Conservation (phyloP, 164 flowering plant species). For the Litsea cubeba region DNA sequence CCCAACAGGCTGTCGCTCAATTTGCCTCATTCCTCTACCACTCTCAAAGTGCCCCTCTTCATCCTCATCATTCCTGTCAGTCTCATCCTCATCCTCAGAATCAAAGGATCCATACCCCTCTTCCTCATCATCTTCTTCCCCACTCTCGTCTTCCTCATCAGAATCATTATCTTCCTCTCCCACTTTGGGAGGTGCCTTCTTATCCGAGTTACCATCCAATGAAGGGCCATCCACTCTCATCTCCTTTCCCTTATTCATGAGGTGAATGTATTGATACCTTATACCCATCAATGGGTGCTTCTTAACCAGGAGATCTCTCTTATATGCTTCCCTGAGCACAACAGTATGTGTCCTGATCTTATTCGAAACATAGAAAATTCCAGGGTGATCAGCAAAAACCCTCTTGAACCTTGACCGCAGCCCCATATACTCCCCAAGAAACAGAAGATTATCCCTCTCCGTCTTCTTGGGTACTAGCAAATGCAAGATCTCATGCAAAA, state of each 20-base stretch:
- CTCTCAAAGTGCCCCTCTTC: constrained; percentile 3
- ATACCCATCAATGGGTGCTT: constrained; percentile 66
- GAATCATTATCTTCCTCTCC: constrained; percentile 28
- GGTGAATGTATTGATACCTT: constrained; percentile 63
- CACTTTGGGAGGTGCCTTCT: constrained; percentile 1
- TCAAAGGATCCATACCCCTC: constrained; percentile 7
- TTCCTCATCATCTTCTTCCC: constrained; percentile 15
- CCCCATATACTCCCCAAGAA: constrained; percentile 67
- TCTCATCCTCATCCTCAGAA: constrained; percentile 8
- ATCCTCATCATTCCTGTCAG: constrained; percentile 9
- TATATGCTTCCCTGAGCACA: constrained; percentile 76
- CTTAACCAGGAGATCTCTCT: constrained; percentile 63
- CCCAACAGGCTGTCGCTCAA: neutral
- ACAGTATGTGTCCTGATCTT: constrained; percentile 73
- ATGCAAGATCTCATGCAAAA: constrained; percentile 76
- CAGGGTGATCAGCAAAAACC: constrained; percentile 68
- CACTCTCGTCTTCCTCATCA: constrained; percentile 13
- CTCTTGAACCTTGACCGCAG: constrained; percentile 69
- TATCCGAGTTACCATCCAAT: neutral
- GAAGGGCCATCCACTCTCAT: constrained; percentile 12
- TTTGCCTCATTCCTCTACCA: constrained; percentile 15
- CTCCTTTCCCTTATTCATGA: constrained; percentile 58
- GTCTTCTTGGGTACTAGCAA: constrained; percentile 76
- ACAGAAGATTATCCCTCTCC: constrained; percentile 50
- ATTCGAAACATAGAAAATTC: constrained; percentile 78